Base-by-base conservation (phyloP, 306 rosid species). In the Biancaea sappan region DNA sequence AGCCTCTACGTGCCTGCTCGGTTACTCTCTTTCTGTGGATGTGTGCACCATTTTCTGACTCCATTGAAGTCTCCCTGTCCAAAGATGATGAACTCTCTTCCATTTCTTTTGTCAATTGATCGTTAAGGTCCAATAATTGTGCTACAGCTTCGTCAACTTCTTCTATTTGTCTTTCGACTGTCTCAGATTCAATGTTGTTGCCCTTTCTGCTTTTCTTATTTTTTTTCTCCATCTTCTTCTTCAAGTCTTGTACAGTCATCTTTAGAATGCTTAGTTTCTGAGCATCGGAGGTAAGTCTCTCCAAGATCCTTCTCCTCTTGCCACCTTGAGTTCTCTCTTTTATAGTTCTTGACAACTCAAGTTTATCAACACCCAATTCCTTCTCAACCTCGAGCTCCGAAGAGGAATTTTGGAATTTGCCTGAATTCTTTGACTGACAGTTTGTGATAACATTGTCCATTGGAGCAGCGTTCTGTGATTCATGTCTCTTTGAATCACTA, bases 351-450 rank as follows among this genome's bases (percentile, higher is more conserved):
- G 94, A 81, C 60, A 85, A 37, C 79, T 86, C 94, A 37, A 79
- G 83, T 82, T 84, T 91, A 89, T 95, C 99, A 62, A 91, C 69
- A 25, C 88, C 87, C 73, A 88, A 74, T 64, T 91, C 96, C 86
- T 86, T 90, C 82, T 94, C 98, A 3, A 66, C 79, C 34, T 84
- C 85, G 41, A 85, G 68, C 40, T 88, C 96, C 25, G 90, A 88
- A 40, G 93, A 81, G 64, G 71, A 82, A 61, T 79, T 76, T 59
- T 41, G 77, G 74, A 24, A 66, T 50, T 59, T 86, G 2, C 80
- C 87, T 1, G 81, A 79, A 66, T 54, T 61, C 37, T 83, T 81
- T 21, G 81, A 74, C 75, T 47, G 85, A 57, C 75, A 86, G 80
- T 51, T 43, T 4, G 57, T 19, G 14, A 77, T 73, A 38, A 73